Percentiles rank a stretch among this genome's conserved stretches.
These are phyloP conservation scores for Avicennia marina DNA, from an alignment of 257 asterid species.

Conservation along the genomic window DNA sequence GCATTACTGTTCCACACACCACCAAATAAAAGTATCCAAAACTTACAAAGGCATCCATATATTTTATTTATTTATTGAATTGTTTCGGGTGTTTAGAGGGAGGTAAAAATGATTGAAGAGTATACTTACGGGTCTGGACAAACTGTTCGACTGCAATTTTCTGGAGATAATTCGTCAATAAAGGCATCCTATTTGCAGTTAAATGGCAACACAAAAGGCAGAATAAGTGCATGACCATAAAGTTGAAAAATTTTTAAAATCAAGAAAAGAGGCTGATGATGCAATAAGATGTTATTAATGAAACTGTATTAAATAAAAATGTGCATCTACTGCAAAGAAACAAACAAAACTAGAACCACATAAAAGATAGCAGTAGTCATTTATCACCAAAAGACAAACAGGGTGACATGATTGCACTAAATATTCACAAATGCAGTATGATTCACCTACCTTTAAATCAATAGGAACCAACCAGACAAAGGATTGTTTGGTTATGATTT, in stretches of 20 bases:
- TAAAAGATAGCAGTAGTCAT: too few relatives aligned
- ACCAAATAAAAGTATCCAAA: too few relatives aligned
- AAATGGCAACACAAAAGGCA: conserved; percentile 13
- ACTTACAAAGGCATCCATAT: not conserved
- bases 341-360: too few relatives aligned
- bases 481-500: not conserved
- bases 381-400: too few relatives aligned
- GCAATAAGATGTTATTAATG: too few relatives aligned
- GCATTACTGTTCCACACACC: too few relatives aligned
- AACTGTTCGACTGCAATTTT: conserved; percentile 53
- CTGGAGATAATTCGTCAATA: conserved; percentile 33
- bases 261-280: not conserved
- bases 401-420: too few relatives aligned
- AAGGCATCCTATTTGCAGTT: conserved; percentile 42
- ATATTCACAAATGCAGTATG: too few relatives aligned
- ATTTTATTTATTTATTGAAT: not conserved
- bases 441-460: too few relatives aligned
- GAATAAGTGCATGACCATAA: conserved; percentile 9
- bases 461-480: too few relatives aligned
- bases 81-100: not conserved
- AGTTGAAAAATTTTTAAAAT: not conserved
- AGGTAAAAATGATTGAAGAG: not conserved
- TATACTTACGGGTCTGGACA: conserved; percentile 83
- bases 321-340: too few relatives aligned
- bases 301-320: too few relatives aligned